Percentiles rank a stretch among this genome's conserved stretches.
phyloP scores from a whole-genome alignment of 2,329 filamentous ascomycete species.

The Talaromyces islandicus region DNA sequence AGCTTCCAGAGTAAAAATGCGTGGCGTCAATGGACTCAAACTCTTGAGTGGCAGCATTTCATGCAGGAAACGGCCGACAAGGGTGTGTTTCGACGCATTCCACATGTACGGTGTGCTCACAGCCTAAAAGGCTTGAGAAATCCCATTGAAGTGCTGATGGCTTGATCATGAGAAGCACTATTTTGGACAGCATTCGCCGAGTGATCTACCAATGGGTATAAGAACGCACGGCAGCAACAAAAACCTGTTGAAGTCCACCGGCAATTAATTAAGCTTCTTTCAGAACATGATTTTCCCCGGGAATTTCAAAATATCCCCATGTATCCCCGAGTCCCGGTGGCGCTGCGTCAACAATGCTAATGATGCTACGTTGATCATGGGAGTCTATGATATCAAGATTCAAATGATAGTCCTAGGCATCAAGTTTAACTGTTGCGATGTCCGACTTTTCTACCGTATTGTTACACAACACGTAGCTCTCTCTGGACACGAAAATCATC shows the following conservation, averaged over 20 bases:
- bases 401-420: neutral
- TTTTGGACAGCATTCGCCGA: neutral
- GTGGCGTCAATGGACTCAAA: slow-evolving; percentile 16
- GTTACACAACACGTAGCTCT: neutral
- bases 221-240: neutral
- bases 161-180: slow-evolving; percentile 2
- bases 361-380: neutral
- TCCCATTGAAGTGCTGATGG: slow-evolving; percentile 17
- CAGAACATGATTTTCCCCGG: neutral
- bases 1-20: slow-evolving; percentile 20
- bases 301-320: neutral
- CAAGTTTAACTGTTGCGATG: neutral
- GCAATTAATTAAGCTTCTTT: neutral
- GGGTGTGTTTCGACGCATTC: slow-evolving; percentile 19
- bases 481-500: neutral
- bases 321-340: neutral
- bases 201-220: too few relatives aligned
- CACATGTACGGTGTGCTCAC: slow-evolving; percentile 23
- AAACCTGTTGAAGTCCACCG: neutral
- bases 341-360: neutral
- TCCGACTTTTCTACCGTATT: neutral
- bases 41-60: slow-evolving; percentile 22
- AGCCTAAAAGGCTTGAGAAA: slow-evolving; percentile 21
- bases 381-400: neutral
- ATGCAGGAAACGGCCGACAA: slow-evolving; percentile 20